phyloP scores from a whole-genome alignment of 225 moss, liverwort and hornwort genomes.

The Straminergon stramineum region DNA sequence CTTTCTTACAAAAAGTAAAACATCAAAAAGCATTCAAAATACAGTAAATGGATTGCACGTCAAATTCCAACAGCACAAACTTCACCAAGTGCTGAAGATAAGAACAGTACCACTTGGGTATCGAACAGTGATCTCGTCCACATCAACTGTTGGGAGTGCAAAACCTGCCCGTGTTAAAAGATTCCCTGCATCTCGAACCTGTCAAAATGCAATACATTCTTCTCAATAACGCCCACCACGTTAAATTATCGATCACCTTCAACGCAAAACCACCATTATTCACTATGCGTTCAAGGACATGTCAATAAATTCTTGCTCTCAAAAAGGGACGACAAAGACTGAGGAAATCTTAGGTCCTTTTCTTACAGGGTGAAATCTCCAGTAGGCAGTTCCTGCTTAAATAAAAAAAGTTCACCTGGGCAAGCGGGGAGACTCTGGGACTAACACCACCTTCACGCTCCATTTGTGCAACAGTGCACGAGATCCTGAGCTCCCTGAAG shows the following conservation, averaged over 20 bases:
- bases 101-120: slow-evolving; percentile 69
- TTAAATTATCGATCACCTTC: neutral
- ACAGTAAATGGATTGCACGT: neutral
- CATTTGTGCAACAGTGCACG: slow-evolving; percentile 90
- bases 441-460: slow-evolving; percentile 98
- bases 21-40: neutral
- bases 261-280: neutral
- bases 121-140: slow-evolving; percentile 82
- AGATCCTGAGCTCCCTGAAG: slow-evolving; percentile 79
- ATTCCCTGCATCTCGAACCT: slow-evolving; percentile 98
- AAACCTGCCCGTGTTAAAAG: slow-evolving; percentile 89
- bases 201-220: neutral
- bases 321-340: neutral
- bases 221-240: neutral
- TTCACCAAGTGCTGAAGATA: neutral
- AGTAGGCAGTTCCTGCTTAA: neutral
- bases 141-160: slow-evolving; percentile 90
- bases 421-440: slow-evolving; percentile 90
- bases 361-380: neutral
- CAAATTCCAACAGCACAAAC: neutral
- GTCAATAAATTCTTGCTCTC: neutral
- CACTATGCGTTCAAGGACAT: neutral
- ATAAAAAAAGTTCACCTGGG: slow-evolving; percentile 43
- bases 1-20: neutral
- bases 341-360: neutral